A percentile compares a stretch with the other conserved stretches of the same genome.
These are phyloP conservation scores for Acanthochlamys bracteata DNA, from an alignment of 106 monocot genomes.

Conservation along the genomic window DNA sequence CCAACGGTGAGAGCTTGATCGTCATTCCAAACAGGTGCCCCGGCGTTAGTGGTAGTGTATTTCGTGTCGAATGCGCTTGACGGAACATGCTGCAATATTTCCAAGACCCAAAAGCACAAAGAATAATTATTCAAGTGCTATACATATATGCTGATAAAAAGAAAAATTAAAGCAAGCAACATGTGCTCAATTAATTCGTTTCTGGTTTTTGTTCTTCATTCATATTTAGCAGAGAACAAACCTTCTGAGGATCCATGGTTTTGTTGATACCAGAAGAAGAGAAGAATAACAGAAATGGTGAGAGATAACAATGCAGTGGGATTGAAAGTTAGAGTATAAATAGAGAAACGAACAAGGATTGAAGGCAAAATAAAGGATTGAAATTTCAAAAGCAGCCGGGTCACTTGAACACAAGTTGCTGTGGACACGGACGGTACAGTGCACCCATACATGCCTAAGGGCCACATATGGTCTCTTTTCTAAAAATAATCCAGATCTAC, in stretches of 20 bases:
- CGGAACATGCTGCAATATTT: constrained; percentile 22
- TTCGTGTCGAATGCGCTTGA: constrained; percentile 50
- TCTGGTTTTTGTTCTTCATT: background rate
- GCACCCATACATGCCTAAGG: no score
- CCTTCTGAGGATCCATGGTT: constrained; percentile 3
- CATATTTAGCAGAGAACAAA: background rate
- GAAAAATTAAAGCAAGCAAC: background rate
- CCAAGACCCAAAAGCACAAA: background rate
- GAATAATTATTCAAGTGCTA: background rate
- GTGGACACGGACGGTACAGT: no score
- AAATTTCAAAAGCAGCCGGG: no score
- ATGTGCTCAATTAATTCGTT: background rate
- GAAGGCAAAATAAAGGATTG: no score
- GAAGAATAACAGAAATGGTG: no score
- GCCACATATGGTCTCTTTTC: no score
- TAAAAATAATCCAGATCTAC: no score
- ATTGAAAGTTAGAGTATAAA: no score
- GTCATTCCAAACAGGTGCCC: constrained; percentile 68
- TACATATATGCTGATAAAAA: background rate
- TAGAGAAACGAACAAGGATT: no score
- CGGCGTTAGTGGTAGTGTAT: constrained; percentile 65
- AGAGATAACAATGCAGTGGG: no score
- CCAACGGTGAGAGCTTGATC: constrained; percentile 70
- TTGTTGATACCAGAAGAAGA: no score
- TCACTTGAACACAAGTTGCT: no score